phyloP scores from a whole-genome alignment of 495 filamentous ascomycete genomes.

The Tuber indicum region DNA sequence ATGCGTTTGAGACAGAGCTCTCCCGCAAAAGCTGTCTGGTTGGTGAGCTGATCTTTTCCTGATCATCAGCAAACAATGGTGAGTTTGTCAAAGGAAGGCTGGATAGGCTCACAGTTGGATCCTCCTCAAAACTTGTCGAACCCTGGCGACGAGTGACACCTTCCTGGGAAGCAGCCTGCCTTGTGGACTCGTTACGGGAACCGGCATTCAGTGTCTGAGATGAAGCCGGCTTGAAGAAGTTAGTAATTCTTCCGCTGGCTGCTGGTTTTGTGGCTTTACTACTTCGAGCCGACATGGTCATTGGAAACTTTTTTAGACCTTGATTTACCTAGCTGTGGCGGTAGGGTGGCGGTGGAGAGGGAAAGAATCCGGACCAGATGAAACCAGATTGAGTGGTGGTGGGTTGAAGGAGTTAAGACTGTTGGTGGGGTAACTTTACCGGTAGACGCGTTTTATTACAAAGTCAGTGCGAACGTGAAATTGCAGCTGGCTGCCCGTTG shows the following conservation, averaged over 20 bases:
- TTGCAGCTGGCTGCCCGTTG: not conserved
- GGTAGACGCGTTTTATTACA: conserved; percentile 33
- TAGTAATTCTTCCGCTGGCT: conserved; percentile 7
- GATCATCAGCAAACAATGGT: not conserved
- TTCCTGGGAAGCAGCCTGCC: conserved; percentile 2
- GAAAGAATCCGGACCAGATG: not conserved
- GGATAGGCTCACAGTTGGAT: not conserved
- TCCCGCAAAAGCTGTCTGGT: conserved; percentile 2
- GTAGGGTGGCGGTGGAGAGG: not conserved
- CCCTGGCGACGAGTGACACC: not conserved
- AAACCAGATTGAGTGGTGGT: not conserved
- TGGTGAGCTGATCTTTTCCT: not conserved
- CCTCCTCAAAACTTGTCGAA: not conserved
- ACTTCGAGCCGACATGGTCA: not conserved
- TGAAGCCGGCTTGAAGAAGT: conserved; percentile 24
- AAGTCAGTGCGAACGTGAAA: conserved; percentile 24
- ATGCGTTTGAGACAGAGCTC: conserved; percentile 40
- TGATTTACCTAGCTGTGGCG: not conserved
- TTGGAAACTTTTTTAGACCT: not conserved
- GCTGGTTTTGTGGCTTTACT: not conserved
- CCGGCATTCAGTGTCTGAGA: not conserved
- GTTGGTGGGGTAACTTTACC: conserved; percentile 16
- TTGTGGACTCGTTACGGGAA: not conserved
- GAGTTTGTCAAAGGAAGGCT: not conserved
- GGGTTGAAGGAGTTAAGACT: not conserved